Conservation (phyloP, 805 yeast genomes). For the Yamadazyma paraphyllophila region DNA sequence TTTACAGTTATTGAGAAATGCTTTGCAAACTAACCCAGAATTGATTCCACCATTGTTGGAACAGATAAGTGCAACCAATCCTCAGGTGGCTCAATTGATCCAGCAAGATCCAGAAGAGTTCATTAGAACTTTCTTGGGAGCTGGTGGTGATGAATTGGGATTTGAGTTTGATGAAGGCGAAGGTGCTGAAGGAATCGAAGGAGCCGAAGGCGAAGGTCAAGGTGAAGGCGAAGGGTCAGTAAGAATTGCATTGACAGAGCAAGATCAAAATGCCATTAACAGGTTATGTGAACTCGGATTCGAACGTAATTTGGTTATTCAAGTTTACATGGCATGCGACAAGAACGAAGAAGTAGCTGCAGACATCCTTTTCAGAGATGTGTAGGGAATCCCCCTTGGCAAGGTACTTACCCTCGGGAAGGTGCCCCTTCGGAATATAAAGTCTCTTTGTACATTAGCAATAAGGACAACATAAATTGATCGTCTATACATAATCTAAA, state of each 20-base stretch:
- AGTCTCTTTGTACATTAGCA: neutral
- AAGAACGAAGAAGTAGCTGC: slow-evolving; percentile 97
- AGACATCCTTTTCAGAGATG: slow-evolving; percentile 69
- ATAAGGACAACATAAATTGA: no score
- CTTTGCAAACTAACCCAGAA: slow-evolving; percentile 83
- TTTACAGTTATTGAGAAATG: slow-evolving; percentile 61
- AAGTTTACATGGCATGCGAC: slow-evolving; percentile 96
- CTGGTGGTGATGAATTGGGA: slow-evolving; percentile 51
- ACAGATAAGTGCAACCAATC: slow-evolving; percentile 76
- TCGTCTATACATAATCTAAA: neutral
- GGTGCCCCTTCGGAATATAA: no score
- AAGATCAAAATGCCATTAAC: slow-evolving; percentile 84
- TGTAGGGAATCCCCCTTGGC: slow-evolving; percentile 17
- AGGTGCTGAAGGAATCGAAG: slow-evolving; percentile 34
- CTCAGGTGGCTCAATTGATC: slow-evolving; percentile 78
- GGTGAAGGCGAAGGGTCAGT: slow-evolving; percentile 42
- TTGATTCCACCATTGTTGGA: slow-evolving; percentile 80
- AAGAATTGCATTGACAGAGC: slow-evolving; percentile 65
- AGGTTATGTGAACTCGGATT: slow-evolving; percentile 92
- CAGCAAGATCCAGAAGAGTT: slow-evolving; percentile 89
- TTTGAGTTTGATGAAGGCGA: slow-evolving; percentile 30
- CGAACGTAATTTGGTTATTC: slow-evolving; percentile 81
- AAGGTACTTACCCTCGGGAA: no score
- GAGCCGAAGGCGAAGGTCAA: slow-evolving; percentile 35
- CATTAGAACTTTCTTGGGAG: slow-evolving; percentile 66